Evolutionary conservation across 2,329 filamentous ascomycete species (phyloP), one percentile per base, ranked within the genome.

Genomic region (Ophiostoma piceae): DNA sequence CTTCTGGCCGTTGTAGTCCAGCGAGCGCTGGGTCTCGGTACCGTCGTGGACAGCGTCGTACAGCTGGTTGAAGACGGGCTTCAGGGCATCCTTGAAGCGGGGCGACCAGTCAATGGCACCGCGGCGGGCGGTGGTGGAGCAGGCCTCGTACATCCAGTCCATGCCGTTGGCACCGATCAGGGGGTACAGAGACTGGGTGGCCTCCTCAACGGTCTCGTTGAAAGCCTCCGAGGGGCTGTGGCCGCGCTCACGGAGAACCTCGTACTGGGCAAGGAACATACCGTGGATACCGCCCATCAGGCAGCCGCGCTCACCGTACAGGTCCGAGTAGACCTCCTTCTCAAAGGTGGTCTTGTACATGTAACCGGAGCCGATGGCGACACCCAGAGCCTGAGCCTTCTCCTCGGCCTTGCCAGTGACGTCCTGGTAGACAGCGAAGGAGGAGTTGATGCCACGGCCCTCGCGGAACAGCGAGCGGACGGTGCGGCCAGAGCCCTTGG

Each of bases 121-220:
- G 80, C 95, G 94, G 79, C 95, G 92, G 79, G 95, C 95, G 71
- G 95, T 99, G 80, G 95, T 99, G 74, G 94, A 98, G 91, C 95
- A 99, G 76, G 95, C 95, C 81, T 94, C 94, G 86, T 96, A 99
- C 95, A 99, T 99, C 93, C 96, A 99, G 87, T 99, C 95, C 95
- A 99, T 98, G 79, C 95, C 95, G 84, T 98, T 91, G 83, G 88
- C 88, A 79, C 94, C 95, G 79, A 99, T 99, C 79, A 99, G 87
- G 74, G 95, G 95, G 88, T 99, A 99, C 79, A 99, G 87, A 75
- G 88, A 92, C 88, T 99, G 95, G 68, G 95, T 99, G 75, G 95
- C 95, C 88, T 99, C 95, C 88, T 99, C 95, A 76, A 99, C 95
- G 76, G 95, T 99, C 92, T 99, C 95, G 89, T 99, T 99, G 91